Percentiles rank a stretch among this genome's conserved stretches.
Conservation (phyloP, 495 filamentous ascomycete species). For the Xylaria intraflava region DNA sequence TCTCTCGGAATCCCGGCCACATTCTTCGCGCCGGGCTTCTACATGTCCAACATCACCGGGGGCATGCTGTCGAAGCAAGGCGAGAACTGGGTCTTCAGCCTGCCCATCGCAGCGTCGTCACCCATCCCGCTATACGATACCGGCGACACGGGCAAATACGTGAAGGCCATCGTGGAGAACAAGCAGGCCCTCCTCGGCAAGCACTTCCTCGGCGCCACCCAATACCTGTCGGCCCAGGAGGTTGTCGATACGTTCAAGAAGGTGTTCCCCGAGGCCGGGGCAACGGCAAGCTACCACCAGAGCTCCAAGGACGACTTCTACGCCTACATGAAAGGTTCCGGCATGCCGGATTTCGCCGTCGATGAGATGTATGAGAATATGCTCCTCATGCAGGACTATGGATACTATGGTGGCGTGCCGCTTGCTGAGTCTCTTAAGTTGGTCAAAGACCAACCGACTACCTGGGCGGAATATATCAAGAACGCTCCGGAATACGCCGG, state of each 20-base stretch:
- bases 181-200: conserved; percentile 35
- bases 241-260: conserved; percentile 45
- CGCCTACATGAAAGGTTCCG: conserved; percentile 28
- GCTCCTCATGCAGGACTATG: conserved; percentile 41
- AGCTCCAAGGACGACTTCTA: conserved; percentile 44
- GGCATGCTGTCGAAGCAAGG: conserved; percentile 26
- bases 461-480: conserved; percentile 33
- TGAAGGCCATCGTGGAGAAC: conserved; percentile 44
- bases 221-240: conserved; percentile 43
- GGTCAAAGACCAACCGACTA: conserved; percentile 33
- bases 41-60: conserved; percentile 48
- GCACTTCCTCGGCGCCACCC: conserved; percentile 40
- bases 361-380: conserved; percentile 52
- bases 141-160: conserved; percentile 51
- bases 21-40: conserved; percentile 53
- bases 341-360: conserved; percentile 35
- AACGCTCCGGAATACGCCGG: conserved; percentile 22
- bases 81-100: conserved; percentile 33
- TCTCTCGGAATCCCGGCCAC: conserved; percentile 41
- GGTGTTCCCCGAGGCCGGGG: conserved; percentile 42
- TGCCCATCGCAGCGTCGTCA: conserved; percentile 32
- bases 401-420: conserved; percentile 44
- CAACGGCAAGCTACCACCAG: conserved; percentile 36
- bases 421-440: conserved; percentile 31
- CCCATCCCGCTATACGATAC: conserved; percentile 50